phyloP scores from a whole-genome alignment of 805 yeast species.

The Kuraishia ogatae region DNA sequence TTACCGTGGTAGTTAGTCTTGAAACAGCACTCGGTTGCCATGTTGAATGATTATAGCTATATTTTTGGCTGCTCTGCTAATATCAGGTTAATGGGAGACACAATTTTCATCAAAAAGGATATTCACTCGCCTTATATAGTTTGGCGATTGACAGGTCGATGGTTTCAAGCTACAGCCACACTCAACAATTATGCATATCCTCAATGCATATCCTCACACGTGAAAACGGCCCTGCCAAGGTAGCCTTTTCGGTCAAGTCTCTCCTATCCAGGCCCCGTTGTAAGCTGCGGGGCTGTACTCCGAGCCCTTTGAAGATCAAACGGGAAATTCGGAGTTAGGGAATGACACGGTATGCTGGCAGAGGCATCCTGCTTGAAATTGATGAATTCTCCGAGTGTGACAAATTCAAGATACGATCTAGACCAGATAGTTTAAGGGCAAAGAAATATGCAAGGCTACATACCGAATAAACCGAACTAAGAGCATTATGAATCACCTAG shows the following conservation, averaged over 20 bases:
- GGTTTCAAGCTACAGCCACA: neutral
- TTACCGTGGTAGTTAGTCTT: neutral
- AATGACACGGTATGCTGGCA: neutral
- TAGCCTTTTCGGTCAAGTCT: neutral
- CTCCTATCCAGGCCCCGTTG: neutral
- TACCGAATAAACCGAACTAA: neutral
- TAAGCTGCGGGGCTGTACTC: neutral
- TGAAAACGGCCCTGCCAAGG: neutral
- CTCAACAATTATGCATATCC: neutral
- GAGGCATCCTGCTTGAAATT: no score
- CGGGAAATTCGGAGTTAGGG: neutral
- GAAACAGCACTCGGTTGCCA: neutral
- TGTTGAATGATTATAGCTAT: neutral
- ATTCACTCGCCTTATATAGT: neutral
- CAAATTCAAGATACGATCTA: no score
- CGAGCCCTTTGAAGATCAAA: neutral
- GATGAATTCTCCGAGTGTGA: no score
- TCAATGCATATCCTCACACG: neutral
- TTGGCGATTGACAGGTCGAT: neutral
- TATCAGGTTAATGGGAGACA: no score
- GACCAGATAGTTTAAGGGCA: neutral
- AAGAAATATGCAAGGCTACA: no score
- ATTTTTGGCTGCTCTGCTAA: no score
- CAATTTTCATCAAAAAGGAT: neutral
- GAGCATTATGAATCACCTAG: no score